Base-by-base conservation (phyloP, 352 stramenopile genomes). In the Phytophthora podocarpi region DNA sequence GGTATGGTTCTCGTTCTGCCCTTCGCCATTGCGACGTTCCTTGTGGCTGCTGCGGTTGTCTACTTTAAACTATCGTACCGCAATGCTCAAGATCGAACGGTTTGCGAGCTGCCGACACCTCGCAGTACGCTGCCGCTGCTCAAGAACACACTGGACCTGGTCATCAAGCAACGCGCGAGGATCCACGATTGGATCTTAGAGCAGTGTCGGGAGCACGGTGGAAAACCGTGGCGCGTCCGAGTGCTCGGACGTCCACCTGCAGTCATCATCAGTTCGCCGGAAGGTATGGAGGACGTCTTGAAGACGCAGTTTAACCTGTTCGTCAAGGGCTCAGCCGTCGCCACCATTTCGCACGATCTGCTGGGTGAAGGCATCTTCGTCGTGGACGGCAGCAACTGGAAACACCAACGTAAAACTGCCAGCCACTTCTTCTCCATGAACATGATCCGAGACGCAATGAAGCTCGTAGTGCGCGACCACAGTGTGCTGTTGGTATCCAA, bases 371-470 rank as follows among this genome's bases (percentile, higher is more conserved):
- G 88, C 39, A 94, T 96, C 52, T 90, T 96, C 45, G 70, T 56
- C 6, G 46, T 79, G 10, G 85, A 96, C 64, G 84, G 86, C 20
- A 61, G 45, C 16, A 54, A 63, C 21, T 97, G 89, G 89, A 70
- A 70, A 21, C 56, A 79, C 49, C 89, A 97, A 50, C 84, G 87
- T 60, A 96, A 95, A 67, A 85, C 72, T 18, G 89, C 88, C 46
- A 97, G 87, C 43, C 88, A 97, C 49, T 91, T 98, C 16, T 96
- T 97, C 42, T 90, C 82, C 4, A 75, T 72, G 50, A 69, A 74
- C 27, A 84, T 73, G 71, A 79, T 91, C 54, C 57, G 63, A 42
- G 62, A 83, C 23, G 69, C 59, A 12, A 85, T 90, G 77, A 64
- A 82, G 30, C 45, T 64, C 20, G 68, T 74, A 13, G 74, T 91